phyloP scores from a whole-genome alignment of 306 rosid genomes.

The Senna tora region DNA sequence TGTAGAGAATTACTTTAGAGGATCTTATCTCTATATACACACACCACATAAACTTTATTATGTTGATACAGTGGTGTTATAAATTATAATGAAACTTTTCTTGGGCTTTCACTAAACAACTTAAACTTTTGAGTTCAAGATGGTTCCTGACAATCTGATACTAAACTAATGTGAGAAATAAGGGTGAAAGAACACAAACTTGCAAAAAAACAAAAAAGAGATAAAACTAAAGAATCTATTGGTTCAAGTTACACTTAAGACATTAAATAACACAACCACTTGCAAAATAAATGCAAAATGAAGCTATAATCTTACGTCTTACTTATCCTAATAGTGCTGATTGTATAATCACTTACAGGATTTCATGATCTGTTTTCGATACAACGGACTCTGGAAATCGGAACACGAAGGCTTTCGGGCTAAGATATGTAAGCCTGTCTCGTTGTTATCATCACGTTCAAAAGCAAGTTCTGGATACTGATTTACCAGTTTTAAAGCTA shows the following conservation, averaged over 20 bases:
- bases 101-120: no score
- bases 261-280: neutral
- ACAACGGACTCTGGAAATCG: neutral
- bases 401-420: neutral
- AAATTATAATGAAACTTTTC: neutral
- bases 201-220: neutral
- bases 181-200: neutral
- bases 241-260: neutral
- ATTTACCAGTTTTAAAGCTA: conserved; percentile 40
- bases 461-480: conserved; percentile 27
- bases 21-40: no score
- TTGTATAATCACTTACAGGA: conserved; percentile 19
- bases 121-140: neutral
- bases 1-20: no score
- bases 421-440: neutral
- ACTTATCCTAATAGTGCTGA: neutral
- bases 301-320: neutral
- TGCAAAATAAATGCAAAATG: neutral
- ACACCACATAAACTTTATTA: no score
- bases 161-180: neutral
- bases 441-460: neutral
- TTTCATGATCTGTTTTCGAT: neutral
- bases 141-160: neutral
- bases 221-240: neutral
- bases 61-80: no score